Evolutionary conservation across 75 land plant species (phyloP), one percentile per base, ranked within the genome.

Genomic region (Selaginella tamariscina): DNA sequence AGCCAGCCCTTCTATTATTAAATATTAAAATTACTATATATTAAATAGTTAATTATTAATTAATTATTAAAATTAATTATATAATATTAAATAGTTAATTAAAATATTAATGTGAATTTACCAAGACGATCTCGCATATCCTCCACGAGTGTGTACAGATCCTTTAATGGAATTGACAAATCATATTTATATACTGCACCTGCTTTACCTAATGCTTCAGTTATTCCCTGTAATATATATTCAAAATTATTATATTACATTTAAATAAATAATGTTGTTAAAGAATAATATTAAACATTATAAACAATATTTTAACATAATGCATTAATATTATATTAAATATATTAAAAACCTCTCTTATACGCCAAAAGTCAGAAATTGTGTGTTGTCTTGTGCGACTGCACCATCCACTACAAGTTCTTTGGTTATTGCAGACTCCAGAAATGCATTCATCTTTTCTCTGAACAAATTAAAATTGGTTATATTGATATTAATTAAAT

Each of bases 141-240:
- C 60, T 88, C 92, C 30, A 90, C 99, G 78, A 95, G 76, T 32
- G 78, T 79, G 63, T 95, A 95, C 67, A 87, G 71, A 54, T 82
- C 72, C 32, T 86, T 82, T 54, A 87, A 70, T 59, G 97, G 87
- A 64, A 95, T 60, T 32, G 99, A 95, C 33, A 95, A 69, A 66
- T 95, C 99, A 75, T 95, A 95, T 65, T 95, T 95, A 79, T 95
- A 95, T 23, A 87, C 85, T 56, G 99, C 92, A 27, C 99, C 99
- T 63, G 85, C 92, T 72, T 84, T 95, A 33, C 70, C 72, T 32
- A 87, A 49, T 39, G 97, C 92, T 81, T 95, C 99, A 56, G 92
- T 59, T 57, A 95, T 68, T 57, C 99, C 99, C 99, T 95, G 81
- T 2, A 66, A 28, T 44, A 30, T 21, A 49, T 26, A 30, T 30